Evolutionary conservation across 306 rosid species (phyloP), one percentile per base, ranked within the genome.

Genomic region (Cyclanthera cordifolia): DNA sequence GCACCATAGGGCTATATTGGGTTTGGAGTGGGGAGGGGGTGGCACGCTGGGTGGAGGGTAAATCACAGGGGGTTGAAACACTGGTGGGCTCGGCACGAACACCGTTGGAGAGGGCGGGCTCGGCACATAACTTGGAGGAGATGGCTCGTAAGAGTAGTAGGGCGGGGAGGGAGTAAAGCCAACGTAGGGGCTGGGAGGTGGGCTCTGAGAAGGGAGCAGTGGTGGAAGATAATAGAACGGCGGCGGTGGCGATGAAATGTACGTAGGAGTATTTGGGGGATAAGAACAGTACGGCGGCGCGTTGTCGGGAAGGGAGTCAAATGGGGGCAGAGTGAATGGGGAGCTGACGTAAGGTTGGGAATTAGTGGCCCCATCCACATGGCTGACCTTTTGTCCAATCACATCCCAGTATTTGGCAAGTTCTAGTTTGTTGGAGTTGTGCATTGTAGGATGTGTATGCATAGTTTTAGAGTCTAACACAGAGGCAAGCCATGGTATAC

Each of bases 31-130:
- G 6, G 82, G 87, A 2, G 87, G 84, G 0, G 91, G 99, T 0
- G 88, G 95, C 25, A 63, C 85, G 3, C 79, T 81, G 2, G 99
- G 99, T 3, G 97, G 96, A 8, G 99, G 99, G 74, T 46, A 90
- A 24, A 93, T 86, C 2, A 90, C 76, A 0, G 99, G 99, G 8
- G 99, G 97, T 34, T 74, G 77, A 56, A 83, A 93, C 66, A 87
- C 87, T 0, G 49, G 79, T 65, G 95, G 96, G 78, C 87, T 83
- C 0, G 96, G 95, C n/a, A 73, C 27, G 2, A 37, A 37, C 43
- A 8, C 43, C 10, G 12, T 8, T 2, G 43, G 43, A 37, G 43
- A 37, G 43, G 43, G 43, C 8, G 43, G 43, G 43, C 43, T 37
- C 43, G 43, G 43, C 43, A 37, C 43, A 11, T 37, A 37, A 37